Evolutionary conservation across 495 filamentous ascomycete genomes (phyloP).

Genomic region (Aspergillus bertholletiae): DNA sequence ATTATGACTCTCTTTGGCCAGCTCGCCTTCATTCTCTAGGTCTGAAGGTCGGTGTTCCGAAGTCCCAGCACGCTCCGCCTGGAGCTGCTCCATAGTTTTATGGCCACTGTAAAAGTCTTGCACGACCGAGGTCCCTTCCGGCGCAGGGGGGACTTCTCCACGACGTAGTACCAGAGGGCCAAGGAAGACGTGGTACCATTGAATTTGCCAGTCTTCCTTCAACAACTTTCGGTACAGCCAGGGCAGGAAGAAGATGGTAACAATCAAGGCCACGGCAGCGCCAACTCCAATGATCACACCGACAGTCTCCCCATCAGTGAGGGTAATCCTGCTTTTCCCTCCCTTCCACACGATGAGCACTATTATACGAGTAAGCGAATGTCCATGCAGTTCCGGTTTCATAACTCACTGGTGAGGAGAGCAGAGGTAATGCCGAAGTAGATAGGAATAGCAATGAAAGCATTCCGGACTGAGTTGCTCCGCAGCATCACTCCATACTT

Average conservation of each 20-base stretch:
- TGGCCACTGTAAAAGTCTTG: conserved; percentile 19
- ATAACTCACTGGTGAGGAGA: conserved; percentile 12
- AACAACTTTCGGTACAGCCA: conserved; percentile 15
- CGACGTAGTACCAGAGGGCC: conserved; percentile 17
- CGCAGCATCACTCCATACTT: conserved; percentile 13
- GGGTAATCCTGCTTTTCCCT: conserved; percentile 12
- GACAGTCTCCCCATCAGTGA: conserved; percentile 4
- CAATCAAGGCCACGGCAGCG: conserved; percentile 6
- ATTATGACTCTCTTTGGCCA: not conserved
- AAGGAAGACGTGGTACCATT: conserved; percentile 6
- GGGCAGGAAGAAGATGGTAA: conserved; percentile 10
- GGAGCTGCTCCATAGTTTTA: conserved; percentile 15
- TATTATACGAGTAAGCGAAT: not conserved
- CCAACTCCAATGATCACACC: conserved; percentile 11
- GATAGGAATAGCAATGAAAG: conserved; percentile 12
- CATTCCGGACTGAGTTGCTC: conserved; percentile 5
- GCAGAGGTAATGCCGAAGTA: conserved; percentile 15
- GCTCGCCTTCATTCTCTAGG: conserved; percentile 5
- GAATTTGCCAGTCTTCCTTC: conserved; percentile 14
- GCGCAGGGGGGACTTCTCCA: conserved; percentile 11
- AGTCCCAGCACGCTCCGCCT: conserved; percentile 6
- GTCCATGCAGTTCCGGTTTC: not conserved
- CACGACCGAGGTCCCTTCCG: conserved; percentile 3
- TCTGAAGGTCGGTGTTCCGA: not conserved
- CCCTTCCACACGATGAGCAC: conserved; percentile 23